Conservation (phyloP, 345 rosid species). For the Moringa oleifera region DNA sequence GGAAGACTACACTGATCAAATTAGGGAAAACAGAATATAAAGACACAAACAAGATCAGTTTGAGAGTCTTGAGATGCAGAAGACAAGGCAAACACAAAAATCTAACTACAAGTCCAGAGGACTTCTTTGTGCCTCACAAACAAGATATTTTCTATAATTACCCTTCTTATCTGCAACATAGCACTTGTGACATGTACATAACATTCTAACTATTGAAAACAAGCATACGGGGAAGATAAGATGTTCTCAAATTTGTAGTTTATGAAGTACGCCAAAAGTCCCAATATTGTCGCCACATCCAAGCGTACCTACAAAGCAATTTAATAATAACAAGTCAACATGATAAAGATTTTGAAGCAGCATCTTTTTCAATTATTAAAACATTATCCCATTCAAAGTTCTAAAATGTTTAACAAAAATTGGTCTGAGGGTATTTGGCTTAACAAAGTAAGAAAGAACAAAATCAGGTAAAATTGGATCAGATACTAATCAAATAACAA, state of each 20-base stretch:
- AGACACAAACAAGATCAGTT: too few species aligned
- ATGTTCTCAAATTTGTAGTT: conserved; percentile 93
- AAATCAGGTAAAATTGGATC: neutral
- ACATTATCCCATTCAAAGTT: neutral
- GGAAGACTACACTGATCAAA: too few species aligned
- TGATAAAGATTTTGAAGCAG: neutral
- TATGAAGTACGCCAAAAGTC: conserved; percentile 81
- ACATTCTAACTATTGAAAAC: conserved; percentile 7
- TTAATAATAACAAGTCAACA: conserved; percentile 13
- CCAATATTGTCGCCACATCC: conserved; percentile 78
- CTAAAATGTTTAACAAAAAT: neutral
- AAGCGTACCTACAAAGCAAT: conserved; percentile 68
- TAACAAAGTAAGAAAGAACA: neutral
- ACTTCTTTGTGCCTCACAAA: neutral
- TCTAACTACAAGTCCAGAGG: neutral
- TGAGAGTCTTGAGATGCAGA: neutral
- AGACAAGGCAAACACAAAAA: neutral
- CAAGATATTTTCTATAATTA: neutral
- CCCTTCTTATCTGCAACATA: neutral
- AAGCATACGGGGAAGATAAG: conserved; percentile 73
- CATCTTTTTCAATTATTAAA: neutral
- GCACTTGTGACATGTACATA: neutral
- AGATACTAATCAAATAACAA: neutral
- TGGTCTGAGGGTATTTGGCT: conserved; percentile 2
- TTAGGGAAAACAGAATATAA: too few species aligned